These are phyloP conservation scores for Leptodontidium sp. DNA, from an alignment of 2,329 filamentous ascomycete species.

Conservation along the genomic window DNA sequence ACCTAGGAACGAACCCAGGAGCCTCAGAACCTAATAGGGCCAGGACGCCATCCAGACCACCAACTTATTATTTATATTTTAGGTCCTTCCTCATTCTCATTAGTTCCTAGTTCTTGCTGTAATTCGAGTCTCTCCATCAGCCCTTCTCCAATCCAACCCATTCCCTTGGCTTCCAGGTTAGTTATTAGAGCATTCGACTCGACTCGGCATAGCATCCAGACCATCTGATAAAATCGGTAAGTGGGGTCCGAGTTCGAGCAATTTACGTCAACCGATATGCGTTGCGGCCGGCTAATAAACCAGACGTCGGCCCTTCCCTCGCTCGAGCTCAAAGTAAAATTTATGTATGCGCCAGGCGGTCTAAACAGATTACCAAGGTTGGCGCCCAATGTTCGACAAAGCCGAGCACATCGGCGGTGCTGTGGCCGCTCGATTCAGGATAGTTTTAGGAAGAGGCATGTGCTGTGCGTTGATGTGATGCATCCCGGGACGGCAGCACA, in stretches of 20 bases:
- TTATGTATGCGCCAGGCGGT: neutral
- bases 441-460: neutral
- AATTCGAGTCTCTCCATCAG: too few relatives aligned
- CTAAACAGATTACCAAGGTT: conserved; percentile 14
- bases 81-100: too few relatives aligned
- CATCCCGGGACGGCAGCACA: conserved; percentile 21
- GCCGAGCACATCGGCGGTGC: conserved; percentile 17
- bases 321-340: conserved; percentile 8
- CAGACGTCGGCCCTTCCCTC: neutral
- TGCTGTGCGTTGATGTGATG: conserved; percentile 16
- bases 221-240: conserved; percentile 21
- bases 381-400: conserved; percentile 26
- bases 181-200: too few relatives aligned
- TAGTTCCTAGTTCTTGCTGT: too few relatives aligned
- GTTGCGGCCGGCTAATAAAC: neutral
- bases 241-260: conserved; percentile 16
- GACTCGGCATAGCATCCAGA: neutral
- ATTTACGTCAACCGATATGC: conserved; percentile 5
- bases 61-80: too few relatives aligned
- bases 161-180: too few relatives aligned
- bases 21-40: too few relatives aligned
- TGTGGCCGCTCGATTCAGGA: conserved; percentile 4
- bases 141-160: too few relatives aligned
- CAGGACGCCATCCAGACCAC: too few relatives aligned
- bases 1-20: too few relatives aligned